These are phyloP conservation scores for Capronia americana DNA, from an alignment of 2,329 filamentous ascomycete genomes.

Conservation along the genomic window DNA sequence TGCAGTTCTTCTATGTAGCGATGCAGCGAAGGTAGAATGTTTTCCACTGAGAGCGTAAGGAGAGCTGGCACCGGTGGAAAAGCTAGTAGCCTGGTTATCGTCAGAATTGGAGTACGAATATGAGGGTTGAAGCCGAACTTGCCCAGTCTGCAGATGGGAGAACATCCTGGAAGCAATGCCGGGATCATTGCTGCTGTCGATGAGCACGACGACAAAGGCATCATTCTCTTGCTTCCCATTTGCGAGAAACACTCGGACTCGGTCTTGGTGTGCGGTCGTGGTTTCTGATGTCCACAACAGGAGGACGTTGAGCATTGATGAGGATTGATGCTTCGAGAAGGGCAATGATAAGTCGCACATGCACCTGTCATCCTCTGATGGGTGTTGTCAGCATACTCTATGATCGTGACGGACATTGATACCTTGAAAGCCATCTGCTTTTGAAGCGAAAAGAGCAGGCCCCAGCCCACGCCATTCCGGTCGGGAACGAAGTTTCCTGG, in stretches of 20 bases:
- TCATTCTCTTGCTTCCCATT: neutral
- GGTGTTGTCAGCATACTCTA: constrained; percentile 19
- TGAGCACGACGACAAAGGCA: constrained; percentile 16
- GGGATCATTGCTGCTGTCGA: neutral
- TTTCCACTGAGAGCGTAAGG: constrained; percentile 14
- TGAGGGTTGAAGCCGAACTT: neutral
- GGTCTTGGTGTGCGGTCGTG: neutral
- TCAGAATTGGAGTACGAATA: neutral
- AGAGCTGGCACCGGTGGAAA: constrained; percentile 3
- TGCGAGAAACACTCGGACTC: constrained; percentile 1
- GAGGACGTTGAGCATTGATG: constrained; percentile 20
- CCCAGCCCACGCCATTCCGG: constrained; percentile 46
- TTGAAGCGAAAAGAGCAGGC: constrained; percentile 37
- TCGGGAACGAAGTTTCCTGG: constrained; percentile 49
- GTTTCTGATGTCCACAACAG: constrained; percentile 26
- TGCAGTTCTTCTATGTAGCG: constrained; percentile 19
- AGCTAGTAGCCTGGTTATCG: constrained; percentile 16
- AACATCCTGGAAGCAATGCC: neutral
- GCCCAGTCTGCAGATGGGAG: constrained; percentile 16
- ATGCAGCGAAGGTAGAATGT: constrained; percentile 20
- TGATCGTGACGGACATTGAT: neutral
- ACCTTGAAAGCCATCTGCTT: constrained; percentile 44
- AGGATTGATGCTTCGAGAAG: constrained; percentile 8
- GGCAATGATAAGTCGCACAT: constrained; percentile 20
- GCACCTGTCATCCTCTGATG: constrained; percentile 13